Evolutionary conservation across 202 grass and related monocot species (phyloP).

Genomic region (Miscanthus sacchariflorus): DNA sequence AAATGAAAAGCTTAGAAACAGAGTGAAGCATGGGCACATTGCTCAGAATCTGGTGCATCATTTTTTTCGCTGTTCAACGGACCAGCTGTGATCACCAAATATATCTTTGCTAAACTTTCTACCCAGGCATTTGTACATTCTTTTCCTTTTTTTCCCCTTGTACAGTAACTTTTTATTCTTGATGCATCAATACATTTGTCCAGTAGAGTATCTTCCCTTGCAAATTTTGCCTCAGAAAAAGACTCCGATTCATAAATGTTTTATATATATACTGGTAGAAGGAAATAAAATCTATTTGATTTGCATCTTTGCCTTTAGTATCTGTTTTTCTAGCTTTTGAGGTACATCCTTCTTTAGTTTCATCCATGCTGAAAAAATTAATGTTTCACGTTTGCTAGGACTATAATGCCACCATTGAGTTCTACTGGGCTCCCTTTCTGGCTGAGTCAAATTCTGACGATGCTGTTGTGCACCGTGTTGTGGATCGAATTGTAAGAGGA

Average conservation of each 20-base stretch:
- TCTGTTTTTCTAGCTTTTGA: conserved; percentile 14
- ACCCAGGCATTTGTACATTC: neutral
- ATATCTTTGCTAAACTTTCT: neutral
- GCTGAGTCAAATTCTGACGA: conserved; percentile 98
- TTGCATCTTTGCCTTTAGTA: neutral
- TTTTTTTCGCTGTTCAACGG: neutral
- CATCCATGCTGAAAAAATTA: conserved; percentile 30
- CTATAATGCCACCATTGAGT: conserved; percentile 97
- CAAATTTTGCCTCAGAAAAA: neutral
- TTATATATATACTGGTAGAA: neutral
- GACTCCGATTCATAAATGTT: neutral
- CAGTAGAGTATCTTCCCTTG: neutral
- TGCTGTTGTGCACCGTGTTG: conserved; percentile 81
- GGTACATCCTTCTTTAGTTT: neutral
- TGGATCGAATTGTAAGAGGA: conserved; percentile 76
- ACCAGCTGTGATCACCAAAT: neutral
- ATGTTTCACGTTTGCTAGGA: conserved; percentile 57
- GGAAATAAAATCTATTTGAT: neutral
- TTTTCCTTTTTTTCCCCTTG: neutral
- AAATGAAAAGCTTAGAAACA: conserved; percentile 11
- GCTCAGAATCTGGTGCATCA: neutral
- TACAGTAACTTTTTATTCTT: neutral
- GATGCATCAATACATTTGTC: neutral
- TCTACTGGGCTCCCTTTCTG: conserved; percentile 98
- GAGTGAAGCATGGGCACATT: neutral